A percentile compares a stretch with the other conserved stretches of the same genome.
phyloP scores from a whole-genome alignment of 2,329 filamentous ascomycete genomes.

The Pseudonectria foliicola region DNA sequence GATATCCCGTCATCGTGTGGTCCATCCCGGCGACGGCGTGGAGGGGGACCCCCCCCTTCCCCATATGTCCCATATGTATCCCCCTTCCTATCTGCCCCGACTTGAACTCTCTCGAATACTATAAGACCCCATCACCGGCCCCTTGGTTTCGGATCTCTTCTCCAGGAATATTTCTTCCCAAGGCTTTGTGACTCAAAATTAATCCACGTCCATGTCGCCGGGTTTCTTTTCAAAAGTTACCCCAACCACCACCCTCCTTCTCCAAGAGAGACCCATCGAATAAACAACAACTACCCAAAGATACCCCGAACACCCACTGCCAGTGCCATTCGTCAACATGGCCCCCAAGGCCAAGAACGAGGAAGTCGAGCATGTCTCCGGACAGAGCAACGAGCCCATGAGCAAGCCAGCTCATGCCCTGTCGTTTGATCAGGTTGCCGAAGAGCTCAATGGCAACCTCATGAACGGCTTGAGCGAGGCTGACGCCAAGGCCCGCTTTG shows the following conservation, averaged over 20 bases:
- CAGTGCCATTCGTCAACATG: slow-evolving; percentile 12
- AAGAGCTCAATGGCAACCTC: slow-evolving; percentile 45
- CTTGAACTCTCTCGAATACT: slow-evolving; percentile 8
- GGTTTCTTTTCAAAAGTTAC: no score
- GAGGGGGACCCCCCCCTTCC: no score
- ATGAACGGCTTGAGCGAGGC: slow-evolving; percentile 45
- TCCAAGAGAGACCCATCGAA: slow-evolving; percentile 1
- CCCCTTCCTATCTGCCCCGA: no score
- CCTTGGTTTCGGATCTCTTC: slow-evolving; percentile 6
- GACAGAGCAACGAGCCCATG: slow-evolving; percentile 33
- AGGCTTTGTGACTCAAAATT: slow-evolving; percentile 9
- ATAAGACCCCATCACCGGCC: slow-evolving; percentile 17
- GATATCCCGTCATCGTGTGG: no score
- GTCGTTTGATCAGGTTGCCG: slow-evolving; percentile 37
- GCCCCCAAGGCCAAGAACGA: slow-evolving; percentile 13
- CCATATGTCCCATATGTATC: no score
- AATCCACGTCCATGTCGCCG: no score
- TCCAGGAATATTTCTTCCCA: slow-evolving; percentile 6
- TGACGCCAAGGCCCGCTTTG: slow-evolving; percentile 44
- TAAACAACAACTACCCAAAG: not conserved
- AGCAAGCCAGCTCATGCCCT: slow-evolving; percentile 52
- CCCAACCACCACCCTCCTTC: no score
- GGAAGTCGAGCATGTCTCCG: slow-evolving; percentile 22
- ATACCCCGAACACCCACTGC: slow-evolving; percentile 8
- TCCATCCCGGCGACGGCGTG: no score